Evolutionary conservation across 805 yeast species (phyloP).

Genomic region (Wickerhamomyces kurtzmanii): DNA sequence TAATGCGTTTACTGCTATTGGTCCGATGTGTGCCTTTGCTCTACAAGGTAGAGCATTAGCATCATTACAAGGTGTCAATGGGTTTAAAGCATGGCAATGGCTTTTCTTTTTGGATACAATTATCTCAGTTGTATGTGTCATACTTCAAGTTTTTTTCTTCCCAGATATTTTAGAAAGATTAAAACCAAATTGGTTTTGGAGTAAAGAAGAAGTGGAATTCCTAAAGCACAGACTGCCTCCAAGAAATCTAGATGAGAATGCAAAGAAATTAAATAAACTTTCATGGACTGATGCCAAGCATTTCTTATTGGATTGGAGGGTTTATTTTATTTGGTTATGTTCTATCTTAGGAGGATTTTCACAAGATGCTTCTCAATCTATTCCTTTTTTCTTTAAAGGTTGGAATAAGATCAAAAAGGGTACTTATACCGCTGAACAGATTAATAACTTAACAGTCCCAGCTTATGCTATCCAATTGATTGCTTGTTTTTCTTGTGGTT

Average conservation of each 20-base stretch:
- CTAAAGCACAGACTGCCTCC: background rate
- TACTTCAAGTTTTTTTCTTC: constrained; percentile 15
- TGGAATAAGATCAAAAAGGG: constrained; percentile 1
- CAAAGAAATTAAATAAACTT: too few species aligned
- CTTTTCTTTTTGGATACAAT: constrained; percentile 52
- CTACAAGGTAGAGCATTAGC: constrained; percentile 41
- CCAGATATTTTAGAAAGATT: constrained; percentile 1
- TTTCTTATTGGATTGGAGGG: background rate
- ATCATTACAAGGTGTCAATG: constrained; percentile 30
- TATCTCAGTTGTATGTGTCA: constrained; percentile 35
- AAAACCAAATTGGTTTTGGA: background rate
- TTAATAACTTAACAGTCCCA: background rate
- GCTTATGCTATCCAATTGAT: background rate
- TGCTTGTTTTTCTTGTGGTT: background rate
- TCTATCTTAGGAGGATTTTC: background rate
- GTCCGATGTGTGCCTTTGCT: constrained; percentile 47
- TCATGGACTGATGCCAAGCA: background rate
- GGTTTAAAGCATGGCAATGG: constrained; percentile 54
- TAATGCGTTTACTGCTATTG: constrained; percentile 55
- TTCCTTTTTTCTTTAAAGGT: background rate
- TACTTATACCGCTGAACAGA: background rate
- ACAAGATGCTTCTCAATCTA: background rate
- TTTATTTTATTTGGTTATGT: background rate
- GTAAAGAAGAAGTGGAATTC: background rate
- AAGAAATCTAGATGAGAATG: background rate